These are phyloP conservation scores for Cyamopsis tetragonoloba DNA, from an alignment of 306 rosid genomes.

Conservation along the genomic window DNA sequence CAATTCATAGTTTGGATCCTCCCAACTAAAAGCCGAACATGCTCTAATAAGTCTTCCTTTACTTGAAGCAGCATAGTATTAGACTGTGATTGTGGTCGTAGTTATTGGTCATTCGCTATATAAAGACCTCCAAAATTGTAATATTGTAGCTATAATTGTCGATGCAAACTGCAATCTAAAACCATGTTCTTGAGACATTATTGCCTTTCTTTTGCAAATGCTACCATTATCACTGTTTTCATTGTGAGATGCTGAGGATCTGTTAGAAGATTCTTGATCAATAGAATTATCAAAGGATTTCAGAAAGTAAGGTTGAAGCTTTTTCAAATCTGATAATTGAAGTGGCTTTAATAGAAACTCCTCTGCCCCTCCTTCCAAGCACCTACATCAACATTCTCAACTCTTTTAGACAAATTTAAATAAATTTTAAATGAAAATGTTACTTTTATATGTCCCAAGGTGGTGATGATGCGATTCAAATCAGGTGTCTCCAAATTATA, in stretches of 20 bases:
- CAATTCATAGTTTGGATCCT: too few species aligned
- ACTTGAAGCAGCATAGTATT: too few species aligned
- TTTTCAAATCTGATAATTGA: slow-evolving; percentile 68
- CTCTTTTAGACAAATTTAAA: too few species aligned
- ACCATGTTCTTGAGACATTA: slow-evolving; percentile 42
- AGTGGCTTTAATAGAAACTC: slow-evolving; percentile 90
- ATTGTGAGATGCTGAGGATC: slow-evolving; percentile 11
- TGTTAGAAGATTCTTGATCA: slow-evolving; percentile 16
- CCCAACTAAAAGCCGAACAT: too few species aligned
- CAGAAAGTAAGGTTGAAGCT: slow-evolving; percentile 63
- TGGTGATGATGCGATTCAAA: too few species aligned
- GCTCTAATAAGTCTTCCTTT: too few species aligned
- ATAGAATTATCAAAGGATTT: slow-evolving; percentile 38
- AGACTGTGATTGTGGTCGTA: too few species aligned
- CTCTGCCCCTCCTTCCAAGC: slow-evolving; percentile 90
- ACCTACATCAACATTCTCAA: slow-evolving; percentile 63
- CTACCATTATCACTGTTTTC: not conserved
- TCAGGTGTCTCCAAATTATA: too few species aligned
- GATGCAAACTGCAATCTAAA: not conserved
- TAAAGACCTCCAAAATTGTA: not conserved
- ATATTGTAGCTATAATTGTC: not conserved
- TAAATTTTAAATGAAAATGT: too few species aligned
- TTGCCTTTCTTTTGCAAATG: slow-evolving; percentile 48
- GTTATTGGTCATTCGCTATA: too few species aligned
- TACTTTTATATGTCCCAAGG: too few species aligned